Base-by-base conservation (phyloP, 495 filamentous ascomycete genomes). In the Aspergillus incahuasiensis region DNA sequence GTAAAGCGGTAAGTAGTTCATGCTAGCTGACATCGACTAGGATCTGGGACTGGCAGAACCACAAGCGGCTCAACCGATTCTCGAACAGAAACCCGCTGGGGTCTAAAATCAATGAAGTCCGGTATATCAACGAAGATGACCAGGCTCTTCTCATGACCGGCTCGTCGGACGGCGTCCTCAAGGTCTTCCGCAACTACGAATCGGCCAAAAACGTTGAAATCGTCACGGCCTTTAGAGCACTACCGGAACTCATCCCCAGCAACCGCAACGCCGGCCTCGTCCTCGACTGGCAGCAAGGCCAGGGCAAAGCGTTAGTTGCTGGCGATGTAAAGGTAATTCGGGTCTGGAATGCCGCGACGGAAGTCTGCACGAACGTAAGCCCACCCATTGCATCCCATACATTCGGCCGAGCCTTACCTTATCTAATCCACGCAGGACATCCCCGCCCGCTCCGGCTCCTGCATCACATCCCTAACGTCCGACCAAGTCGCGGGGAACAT, bases 271-370 rank as follows among this genome's bases (percentile, higher is more conserved):
- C 94, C 0, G 92, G 92, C 2, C 84, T 97, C 67, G 91, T 97
- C 18, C 92, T 97, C 59, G 91, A 97, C 60, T 99, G 94, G 94
- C 92, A 96, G 64, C 94, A 99, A 70, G 91, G 92, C n/a, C 88
- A 91, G 58, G 94, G 94, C 19, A 90, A 88, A 54, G 85, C 95
- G 24, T 79, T 99, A 24, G 95, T 97, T 39, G 95, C 94, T 6
- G 94, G 94, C 40, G 94, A 99, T 67, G 91, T 96, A 40, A 90
- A 92, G 56, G 90, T 97, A 35, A 96, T 99, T 62, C 78, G 91
- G 28, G 87, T 97, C 15, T 99, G 94, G 94, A 91, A 91, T 68
- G 95, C 94, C 30, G 89, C 88, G 28, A 85, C 89, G 8, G 94
- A 99, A 77, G 85, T 92, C 49, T 99, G 92, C 74, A 86, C 88